phyloP scores from a whole-genome alignment of 495 filamentous ascomycete species.

The Thozetella sp. region DNA sequence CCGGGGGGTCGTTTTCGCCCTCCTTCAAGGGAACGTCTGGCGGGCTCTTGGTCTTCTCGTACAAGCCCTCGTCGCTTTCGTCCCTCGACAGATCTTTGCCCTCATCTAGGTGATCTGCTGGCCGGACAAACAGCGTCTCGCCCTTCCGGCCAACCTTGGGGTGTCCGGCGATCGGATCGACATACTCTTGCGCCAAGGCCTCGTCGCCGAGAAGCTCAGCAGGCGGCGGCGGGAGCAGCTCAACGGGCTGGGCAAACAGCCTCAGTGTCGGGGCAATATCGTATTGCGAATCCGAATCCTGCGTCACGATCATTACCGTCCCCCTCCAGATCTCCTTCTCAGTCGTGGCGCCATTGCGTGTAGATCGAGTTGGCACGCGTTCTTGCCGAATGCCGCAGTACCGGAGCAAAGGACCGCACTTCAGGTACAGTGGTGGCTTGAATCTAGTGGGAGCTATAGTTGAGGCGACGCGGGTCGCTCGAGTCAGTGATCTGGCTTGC shows the following conservation, averaged over 20 bases:
- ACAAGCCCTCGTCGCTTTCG: slow-evolving; percentile 82
- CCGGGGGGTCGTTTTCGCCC: slow-evolving; percentile 34
- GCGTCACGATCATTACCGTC: slow-evolving; percentile 90
- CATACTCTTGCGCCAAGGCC: slow-evolving; percentile 74
- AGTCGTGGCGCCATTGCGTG: slow-evolving; percentile 31
- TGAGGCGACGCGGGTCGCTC: background rate
- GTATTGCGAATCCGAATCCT: slow-evolving; percentile 79
- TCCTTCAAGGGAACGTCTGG: slow-evolving; percentile 31
- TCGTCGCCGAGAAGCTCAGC: slow-evolving; percentile 64
- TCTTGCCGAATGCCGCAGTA: slow-evolving; percentile 81
- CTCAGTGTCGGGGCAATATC: slow-evolving; percentile 75
- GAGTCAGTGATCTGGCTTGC: slow-evolving; percentile 2
- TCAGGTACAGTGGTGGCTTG: slow-evolving; percentile 79
- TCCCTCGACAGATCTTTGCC: slow-evolving; percentile 70
- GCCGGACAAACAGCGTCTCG: slow-evolving; percentile 78
- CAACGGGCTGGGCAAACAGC: slow-evolving; percentile 83
- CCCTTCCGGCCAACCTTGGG: slow-evolving; percentile 81
- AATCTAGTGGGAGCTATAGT: slow-evolving; percentile 65
- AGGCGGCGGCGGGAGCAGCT: slow-evolving; percentile 82
- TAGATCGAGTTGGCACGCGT: slow-evolving; percentile 26
- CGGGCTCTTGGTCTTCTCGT: slow-evolving; percentile 54
- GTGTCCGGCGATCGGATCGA: slow-evolving; percentile 86
- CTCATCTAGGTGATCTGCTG: slow-evolving; percentile 79
- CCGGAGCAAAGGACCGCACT: slow-evolving; percentile 86
- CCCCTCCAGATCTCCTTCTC: slow-evolving; percentile 88